Evolutionary conservation across 2,329 filamentous ascomycete genomes (phyloP).

Genomic region (Myriosclerotinia duriaeana): DNA sequence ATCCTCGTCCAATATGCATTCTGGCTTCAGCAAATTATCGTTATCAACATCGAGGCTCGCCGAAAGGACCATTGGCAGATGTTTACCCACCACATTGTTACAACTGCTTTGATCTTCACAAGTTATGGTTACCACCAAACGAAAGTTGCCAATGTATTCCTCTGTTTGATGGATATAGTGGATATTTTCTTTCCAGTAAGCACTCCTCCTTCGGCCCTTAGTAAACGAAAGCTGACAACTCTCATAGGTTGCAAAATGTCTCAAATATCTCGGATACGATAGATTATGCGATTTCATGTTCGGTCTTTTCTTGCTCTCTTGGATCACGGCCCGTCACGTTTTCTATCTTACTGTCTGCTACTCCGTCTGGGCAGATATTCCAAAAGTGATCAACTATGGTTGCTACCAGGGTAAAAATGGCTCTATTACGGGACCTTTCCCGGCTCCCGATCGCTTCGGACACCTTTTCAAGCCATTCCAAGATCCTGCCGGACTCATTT

Average conservation of each 20-base stretch:
- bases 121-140: constrained; percentile 88
- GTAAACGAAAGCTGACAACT: constrained; percentile 20
- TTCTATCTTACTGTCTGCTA: constrained; percentile 78
- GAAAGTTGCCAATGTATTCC: constrained; percentile 81
- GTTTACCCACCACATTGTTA: constrained; percentile 92
- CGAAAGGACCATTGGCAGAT: constrained; percentile 96
- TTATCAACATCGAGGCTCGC: constrained; percentile 91
- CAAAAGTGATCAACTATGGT: constrained; percentile 60
- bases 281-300: constrained; percentile 79
- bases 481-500: constrained; percentile 70
- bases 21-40: constrained; percentile 90
- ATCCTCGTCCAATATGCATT: constrained; percentile 88
- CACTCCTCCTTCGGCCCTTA: background rate
- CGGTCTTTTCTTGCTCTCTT: constrained; percentile 79
- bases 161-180: constrained; percentile 91
- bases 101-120: constrained; percentile 72
- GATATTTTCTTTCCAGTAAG: constrained; percentile 81
- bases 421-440: constrained; percentile 55
- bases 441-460: constrained; percentile 51
- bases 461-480: constrained; percentile 75
- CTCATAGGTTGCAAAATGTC: constrained; percentile 76
- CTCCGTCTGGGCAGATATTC: constrained; percentile 71
- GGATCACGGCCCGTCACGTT: constrained; percentile 81
- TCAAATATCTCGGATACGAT: constrained; percentile 83
- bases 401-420: constrained; percentile 66